Evolutionary conservation across 2,329 filamentous ascomycete species (phyloP).

Genomic region (Fusarium sp.): DNA sequence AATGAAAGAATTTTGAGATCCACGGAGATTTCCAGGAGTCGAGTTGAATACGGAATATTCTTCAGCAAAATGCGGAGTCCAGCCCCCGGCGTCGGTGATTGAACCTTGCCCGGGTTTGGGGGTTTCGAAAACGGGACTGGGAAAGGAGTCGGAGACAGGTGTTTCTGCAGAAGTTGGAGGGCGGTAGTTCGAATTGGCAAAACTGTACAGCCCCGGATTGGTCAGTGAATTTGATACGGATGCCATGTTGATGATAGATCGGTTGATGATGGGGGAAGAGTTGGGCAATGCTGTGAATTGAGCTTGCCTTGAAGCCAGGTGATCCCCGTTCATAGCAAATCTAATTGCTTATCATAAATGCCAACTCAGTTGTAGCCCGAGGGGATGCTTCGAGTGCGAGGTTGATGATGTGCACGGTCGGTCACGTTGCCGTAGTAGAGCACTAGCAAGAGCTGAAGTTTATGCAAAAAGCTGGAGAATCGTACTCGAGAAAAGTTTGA

Average conservation of each 20-base stretch:
- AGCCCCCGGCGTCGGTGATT: constrained; percentile 60
- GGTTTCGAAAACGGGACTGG: constrained; percentile 66
- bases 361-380: constrained; percentile 27
- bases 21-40: constrained; percentile 67
- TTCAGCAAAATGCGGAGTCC: constrained; percentile 71
- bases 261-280: constrained; percentile 12
- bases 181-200: constrained; percentile 70
- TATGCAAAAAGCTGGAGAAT: constrained; percentile 28
- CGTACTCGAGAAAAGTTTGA: neutral
- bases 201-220: constrained; percentile 54
- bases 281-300: constrained; percentile 15
- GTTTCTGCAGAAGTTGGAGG: constrained; percentile 68
- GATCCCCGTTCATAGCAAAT: constrained; percentile 72
- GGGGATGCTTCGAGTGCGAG: constrained; percentile 26
- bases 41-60: constrained; percentile 73
- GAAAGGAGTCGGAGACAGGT: constrained; percentile 61
- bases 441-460: constrained; percentile 24
- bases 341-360: constrained; percentile 39
- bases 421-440: constrained; percentile 21
- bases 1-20: constrained; percentile 55
- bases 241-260: constrained; percentile 14
- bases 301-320: constrained; percentile 62
- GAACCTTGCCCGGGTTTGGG: constrained; percentile 59
- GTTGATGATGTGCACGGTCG: constrained; percentile 33
- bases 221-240: constrained; percentile 48